These are phyloP conservation scores for Leishmania guyanensis DNA, from an alignment of 208 protist species.

Conservation along the genomic window DNA sequence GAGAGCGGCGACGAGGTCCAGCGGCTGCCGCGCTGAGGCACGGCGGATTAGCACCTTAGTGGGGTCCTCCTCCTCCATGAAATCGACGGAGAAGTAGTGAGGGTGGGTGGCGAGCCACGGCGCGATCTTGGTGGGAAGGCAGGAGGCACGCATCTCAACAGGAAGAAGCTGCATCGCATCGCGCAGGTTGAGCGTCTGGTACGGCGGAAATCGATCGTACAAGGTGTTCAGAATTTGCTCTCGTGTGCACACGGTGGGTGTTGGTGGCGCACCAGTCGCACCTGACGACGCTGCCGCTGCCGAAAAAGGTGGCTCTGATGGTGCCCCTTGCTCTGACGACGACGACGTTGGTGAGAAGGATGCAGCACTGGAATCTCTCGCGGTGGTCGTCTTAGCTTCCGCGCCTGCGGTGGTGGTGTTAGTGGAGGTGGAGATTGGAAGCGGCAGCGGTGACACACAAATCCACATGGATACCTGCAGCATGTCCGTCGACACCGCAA, in stretches of 20 bases:
- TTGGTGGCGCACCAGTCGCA: neutral
- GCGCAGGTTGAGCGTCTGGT: conserved; percentile 52
- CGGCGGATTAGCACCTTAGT: conserved; percentile 58
- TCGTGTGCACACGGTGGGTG: conserved; percentile 45
- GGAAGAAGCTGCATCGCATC: conserved; percentile 65
- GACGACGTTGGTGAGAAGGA: neutral
- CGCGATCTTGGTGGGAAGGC: conserved; percentile 51
- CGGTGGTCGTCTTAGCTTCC: neutral
- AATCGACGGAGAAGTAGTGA: conserved; percentile 74
- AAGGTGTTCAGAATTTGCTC: conserved; percentile 67
- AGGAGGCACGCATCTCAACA: conserved; percentile 40
- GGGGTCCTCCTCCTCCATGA: conserved; percentile 45
- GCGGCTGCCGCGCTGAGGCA: conserved; percentile 60
- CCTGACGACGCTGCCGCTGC: neutral
- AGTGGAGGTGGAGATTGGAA: neutral
- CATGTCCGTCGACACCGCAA: conserved; percentile 86
- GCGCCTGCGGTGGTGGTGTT: neutral
- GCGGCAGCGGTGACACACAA: conserved; percentile 14
- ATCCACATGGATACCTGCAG: conserved; percentile 87
- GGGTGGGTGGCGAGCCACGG: conserved; percentile 62
- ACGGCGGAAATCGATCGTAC: conserved; percentile 70
- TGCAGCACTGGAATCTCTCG: neutral
- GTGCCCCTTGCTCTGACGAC: neutral
- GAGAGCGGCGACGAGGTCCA: conserved; percentile 60
- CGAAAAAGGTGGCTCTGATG: neutral